These are phyloP conservation scores for Globisporangium perplexum DNA, from an alignment of 352 stramenopile species.

Conservation along the genomic window DNA sequence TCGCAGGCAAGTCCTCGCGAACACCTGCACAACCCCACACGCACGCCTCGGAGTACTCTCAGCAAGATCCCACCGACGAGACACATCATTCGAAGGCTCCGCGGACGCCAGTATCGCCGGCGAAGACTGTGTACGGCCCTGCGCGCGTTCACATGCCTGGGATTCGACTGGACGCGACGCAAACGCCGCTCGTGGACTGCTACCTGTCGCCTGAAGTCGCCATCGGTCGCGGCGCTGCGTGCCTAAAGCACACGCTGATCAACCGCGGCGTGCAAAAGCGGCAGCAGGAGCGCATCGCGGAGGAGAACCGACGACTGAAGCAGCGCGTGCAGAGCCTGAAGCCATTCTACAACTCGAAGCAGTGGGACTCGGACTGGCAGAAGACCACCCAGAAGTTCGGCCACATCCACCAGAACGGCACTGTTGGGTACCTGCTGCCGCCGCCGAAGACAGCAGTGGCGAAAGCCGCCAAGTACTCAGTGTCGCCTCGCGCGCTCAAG, in stretches of 20 bases:
- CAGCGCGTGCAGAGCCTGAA: slow-evolving; percentile 50
- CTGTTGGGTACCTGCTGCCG: slow-evolving; percentile 60
- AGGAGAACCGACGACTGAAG: slow-evolving; percentile 61
- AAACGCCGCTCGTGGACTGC: slow-evolving; percentile 72
- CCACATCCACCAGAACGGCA: slow-evolving; percentile 61
- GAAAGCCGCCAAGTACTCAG: slow-evolving; percentile 2
- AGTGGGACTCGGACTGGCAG: slow-evolving; percentile 74
- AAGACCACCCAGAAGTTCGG: slow-evolving; percentile 44
- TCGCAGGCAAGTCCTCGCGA: background rate
- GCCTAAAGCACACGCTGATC: slow-evolving; percentile 58
- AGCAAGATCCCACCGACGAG: background rate
- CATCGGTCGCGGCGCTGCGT: slow-evolving; percentile 55
- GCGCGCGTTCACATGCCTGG: slow-evolving; percentile 62
- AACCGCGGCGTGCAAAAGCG: slow-evolving; percentile 51
- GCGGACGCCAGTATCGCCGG: slow-evolving; percentile 4
- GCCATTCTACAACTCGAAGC: slow-evolving; percentile 61
- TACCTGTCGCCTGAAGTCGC: slow-evolving; percentile 63
- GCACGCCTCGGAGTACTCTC: background rate
- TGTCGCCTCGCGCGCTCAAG: slow-evolving; percentile 1
- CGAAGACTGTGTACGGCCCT: slow-evolving; percentile 33
- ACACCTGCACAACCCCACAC: background rate
- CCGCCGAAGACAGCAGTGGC: slow-evolving; percentile 16
- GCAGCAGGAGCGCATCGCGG: slow-evolving; percentile 42
- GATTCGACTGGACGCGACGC: slow-evolving; percentile 55
- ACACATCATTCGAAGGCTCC: background rate